phyloP scores from a whole-genome alignment of 2,329 filamentous ascomycete species.

The Diaporthe australafricana region DNA sequence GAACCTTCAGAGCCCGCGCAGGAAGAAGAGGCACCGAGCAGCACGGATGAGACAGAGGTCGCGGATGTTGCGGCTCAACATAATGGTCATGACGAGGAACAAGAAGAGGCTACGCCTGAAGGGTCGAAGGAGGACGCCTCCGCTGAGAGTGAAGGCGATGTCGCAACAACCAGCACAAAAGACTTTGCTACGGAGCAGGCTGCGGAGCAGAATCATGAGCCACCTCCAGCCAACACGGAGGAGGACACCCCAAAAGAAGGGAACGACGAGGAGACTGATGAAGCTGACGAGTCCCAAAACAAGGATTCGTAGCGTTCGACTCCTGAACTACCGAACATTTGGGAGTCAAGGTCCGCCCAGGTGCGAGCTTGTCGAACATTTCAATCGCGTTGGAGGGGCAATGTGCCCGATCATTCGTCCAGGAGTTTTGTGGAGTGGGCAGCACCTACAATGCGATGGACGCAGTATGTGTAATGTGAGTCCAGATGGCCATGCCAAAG shows the following conservation, averaged over 20 bases:
- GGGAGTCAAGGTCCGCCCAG: background rate
- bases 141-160: constrained; percentile 38
- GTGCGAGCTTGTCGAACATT: background rate
- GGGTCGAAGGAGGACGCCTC: constrained; percentile 5
- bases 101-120: constrained; percentile 3
- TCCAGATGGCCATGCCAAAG: background rate
- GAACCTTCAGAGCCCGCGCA: background rate
- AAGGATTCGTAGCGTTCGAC: constrained; percentile 7
- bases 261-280: constrained; percentile 29
- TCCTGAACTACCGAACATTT: background rate
- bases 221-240: constrained; percentile 10
- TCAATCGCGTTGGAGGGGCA: background rate
- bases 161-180: constrained; percentile 18
- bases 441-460: background rate
- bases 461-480: constrained; percentile 2
- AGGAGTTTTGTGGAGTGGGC: background rate
- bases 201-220: constrained; percentile 37
- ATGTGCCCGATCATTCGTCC: background rate
- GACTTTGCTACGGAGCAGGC: constrained; percentile 36
- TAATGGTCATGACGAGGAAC: background rate
- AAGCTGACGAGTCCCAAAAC: constrained; percentile 36
- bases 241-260: constrained; percentile 21
- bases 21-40: constrained; percentile 40
- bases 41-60: constrained; percentile 7
- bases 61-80: constrained; percentile 3